These are phyloP conservation scores for Phytopythium delawarense DNA, from an alignment of 352 stramenopile species.

Conservation along the genomic window DNA sequence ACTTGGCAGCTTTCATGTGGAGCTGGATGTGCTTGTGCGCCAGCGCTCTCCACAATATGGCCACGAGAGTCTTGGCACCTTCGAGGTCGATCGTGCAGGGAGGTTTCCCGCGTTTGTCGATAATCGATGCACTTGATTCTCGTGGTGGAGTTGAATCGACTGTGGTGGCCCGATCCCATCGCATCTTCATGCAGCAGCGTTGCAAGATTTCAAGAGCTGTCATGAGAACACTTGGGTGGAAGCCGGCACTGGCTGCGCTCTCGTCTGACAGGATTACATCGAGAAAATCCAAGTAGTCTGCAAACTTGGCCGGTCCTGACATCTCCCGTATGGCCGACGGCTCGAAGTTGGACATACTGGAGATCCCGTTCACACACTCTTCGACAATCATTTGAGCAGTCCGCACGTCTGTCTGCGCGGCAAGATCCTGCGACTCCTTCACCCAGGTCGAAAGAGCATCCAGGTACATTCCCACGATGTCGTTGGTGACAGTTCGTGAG, in stretches of 20 bases:
- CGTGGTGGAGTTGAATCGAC: not conserved
- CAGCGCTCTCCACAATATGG: constrained; percentile 40
- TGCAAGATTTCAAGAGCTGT: constrained; percentile 64
- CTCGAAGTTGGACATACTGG: constrained; percentile 55
- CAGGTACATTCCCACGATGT: constrained; percentile 58
- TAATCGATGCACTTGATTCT: constrained; percentile 8
- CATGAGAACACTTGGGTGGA: constrained; percentile 64
- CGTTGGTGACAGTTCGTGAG: constrained; percentile 34
- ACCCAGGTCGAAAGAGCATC: constrained; percentile 38
- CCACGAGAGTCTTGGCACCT: constrained; percentile 38
- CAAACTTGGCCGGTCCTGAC: constrained; percentile 28
- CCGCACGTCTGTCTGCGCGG: constrained; percentile 11
- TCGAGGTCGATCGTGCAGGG: constrained; percentile 14
- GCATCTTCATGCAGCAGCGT: constrained; percentile 68
- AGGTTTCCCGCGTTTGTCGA: not conserved
- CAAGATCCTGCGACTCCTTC: constrained; percentile 4
- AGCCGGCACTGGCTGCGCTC: constrained; percentile 19
- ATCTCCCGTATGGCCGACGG: constrained; percentile 50
- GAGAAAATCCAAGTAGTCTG: constrained; percentile 58
- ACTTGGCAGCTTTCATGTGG: constrained; percentile 68
- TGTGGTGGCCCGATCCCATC: constrained; percentile 31
- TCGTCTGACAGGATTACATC: constrained; percentile 25
- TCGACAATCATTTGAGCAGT: constrained; percentile 71
- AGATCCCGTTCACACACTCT: constrained; percentile 74
- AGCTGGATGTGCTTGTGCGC: constrained; percentile 52